Base-by-base conservation (phyloP, 1,284 basidiomycete genomes). In the Cutaneotrichosporon sp. region DNA sequence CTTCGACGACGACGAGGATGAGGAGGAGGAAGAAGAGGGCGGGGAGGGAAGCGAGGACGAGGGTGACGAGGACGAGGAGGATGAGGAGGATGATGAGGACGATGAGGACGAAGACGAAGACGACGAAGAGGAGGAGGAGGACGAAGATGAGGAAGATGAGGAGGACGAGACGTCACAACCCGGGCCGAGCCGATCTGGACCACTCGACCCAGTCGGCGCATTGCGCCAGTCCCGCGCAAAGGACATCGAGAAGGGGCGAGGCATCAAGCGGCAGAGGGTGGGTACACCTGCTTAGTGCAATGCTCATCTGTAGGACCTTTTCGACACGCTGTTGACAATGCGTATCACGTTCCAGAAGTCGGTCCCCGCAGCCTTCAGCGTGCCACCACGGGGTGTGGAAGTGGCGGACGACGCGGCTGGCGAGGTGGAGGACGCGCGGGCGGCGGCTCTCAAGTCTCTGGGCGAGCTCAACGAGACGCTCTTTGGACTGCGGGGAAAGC, bases 261-360 rank as follows among this genome's bases (percentile, higher is more conserved):
- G 87, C 9, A 84, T 97, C 55, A 80, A 83, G 49, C 81, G 81
- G 59, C 92, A 97, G 75, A 81, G 90, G 53, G 91, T 88, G 66
- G 61, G 85, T 78, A 14, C 26, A n/a, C 1, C 10, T 2, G 7
- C n/a, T 30, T 30, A 30, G 10, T 7, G 7, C 26, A 30, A 30
- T 18, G n/a, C 55, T 50, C 8, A 50, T 60, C 15, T 56, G 14
- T 59, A 94, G 90, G 78, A 79, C 5, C 76, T 91, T 30, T 94
- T 89, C 84, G 89, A 94, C 69, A 79, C 80, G 7, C 77, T 96
- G 34, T 79, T 96, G 35, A 89, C 93, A 66, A 82, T 87, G 17
- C 83, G 92, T 35, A 97, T 97, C 69, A 84, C 85, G 26, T 74
- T 94, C 49, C 92, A 96, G 75, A 96, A 91, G 76, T 81, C 84